A percentile compares a stretch with the other conserved stretches of the same genome.
These are phyloP conservation scores for Sarocladium kiliense DNA, from an alignment of 2,329 filamentous ascomycete genomes.

Conservation along the genomic window DNA sequence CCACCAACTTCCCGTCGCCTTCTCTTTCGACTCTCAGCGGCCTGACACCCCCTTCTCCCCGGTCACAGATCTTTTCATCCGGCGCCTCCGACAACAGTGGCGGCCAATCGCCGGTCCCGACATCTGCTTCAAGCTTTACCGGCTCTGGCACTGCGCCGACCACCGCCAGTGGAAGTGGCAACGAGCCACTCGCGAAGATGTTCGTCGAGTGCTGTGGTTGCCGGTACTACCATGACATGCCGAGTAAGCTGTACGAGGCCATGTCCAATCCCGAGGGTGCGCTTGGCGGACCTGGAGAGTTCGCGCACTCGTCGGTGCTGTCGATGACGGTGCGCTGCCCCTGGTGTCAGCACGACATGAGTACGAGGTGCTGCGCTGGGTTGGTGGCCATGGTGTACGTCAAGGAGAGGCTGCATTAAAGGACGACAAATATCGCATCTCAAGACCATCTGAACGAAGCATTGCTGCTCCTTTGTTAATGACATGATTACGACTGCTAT, in stretches of 20 bases:
- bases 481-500: neutral
- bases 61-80: constrained; percentile 2
- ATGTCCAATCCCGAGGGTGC: constrained; percentile 56
- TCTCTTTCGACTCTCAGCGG: constrained; percentile 4
- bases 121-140: neutral
- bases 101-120: neutral
- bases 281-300: constrained; percentile 38
- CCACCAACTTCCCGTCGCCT: constrained; percentile 16
- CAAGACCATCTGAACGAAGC: too few species aligned
- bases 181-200: constrained; percentile 53
- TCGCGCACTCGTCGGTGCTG: constrained; percentile 47
- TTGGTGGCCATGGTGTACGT: constrained; percentile 63
- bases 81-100: neutral
- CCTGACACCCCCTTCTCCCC: neutral
- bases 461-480: neutral
- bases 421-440: too few species aligned
- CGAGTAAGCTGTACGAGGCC: constrained; percentile 57
- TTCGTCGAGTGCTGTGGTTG: constrained; percentile 62
- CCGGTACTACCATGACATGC: constrained; percentile 62
- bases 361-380: constrained; percentile 61
- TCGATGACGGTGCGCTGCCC: constrained; percentile 62
- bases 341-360: constrained; percentile 70
- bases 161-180: neutral
- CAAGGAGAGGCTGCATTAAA: constrained; percentile 54
- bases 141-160: neutral